phyloP scores from a whole-genome alignment of 2,329 filamentous ascomycete species.

The Ramichloridium luteum region DNA sequence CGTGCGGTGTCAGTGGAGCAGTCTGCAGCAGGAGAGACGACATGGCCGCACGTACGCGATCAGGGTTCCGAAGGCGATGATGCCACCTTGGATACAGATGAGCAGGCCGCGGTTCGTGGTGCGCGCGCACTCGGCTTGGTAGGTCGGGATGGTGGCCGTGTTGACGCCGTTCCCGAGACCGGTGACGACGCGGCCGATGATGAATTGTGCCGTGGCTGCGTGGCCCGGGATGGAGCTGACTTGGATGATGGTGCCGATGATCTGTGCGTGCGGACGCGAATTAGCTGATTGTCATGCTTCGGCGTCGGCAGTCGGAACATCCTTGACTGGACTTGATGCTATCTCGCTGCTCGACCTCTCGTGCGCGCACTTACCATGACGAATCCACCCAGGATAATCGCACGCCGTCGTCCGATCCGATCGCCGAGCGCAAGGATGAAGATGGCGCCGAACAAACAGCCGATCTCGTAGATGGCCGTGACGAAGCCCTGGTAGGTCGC shows the following conservation, averaged over 20 bases:
- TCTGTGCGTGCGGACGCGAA: too few species aligned
- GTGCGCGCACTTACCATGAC: too few species aligned
- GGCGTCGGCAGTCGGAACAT: too few species aligned
- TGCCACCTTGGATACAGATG: constrained; percentile 47
- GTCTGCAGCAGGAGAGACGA: too few species aligned
- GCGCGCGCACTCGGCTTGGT: constrained; percentile 42
- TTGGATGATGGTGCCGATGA: constrained; percentile 32
- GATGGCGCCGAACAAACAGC: constrained; percentile 33
- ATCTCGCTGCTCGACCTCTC: too few species aligned
- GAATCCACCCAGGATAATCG: constrained; percentile 30
- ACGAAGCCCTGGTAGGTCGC: constrained; percentile 40
- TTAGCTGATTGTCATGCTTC: too few species aligned
- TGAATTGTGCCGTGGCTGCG: constrained; percentile 36
- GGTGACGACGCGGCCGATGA: constrained; percentile 41
- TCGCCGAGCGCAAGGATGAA: constrained; percentile 29
- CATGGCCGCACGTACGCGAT: constrained; percentile 36
- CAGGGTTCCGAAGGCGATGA: constrained; percentile 39
- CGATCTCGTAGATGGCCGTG: constrained; percentile 42
- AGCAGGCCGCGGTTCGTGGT: constrained; percentile 48
- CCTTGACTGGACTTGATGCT: too few species aligned
- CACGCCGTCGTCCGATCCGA: constrained; percentile 30
- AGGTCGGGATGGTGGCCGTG: constrained; percentile 42
- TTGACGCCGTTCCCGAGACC: constrained; percentile 46
- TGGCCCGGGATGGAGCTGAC: constrained; percentile 24
- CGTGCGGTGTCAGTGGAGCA: too few species aligned